Base-by-base conservation (phyloP, 768 basidiomycete species). In the Grammothele lineata region DNA sequence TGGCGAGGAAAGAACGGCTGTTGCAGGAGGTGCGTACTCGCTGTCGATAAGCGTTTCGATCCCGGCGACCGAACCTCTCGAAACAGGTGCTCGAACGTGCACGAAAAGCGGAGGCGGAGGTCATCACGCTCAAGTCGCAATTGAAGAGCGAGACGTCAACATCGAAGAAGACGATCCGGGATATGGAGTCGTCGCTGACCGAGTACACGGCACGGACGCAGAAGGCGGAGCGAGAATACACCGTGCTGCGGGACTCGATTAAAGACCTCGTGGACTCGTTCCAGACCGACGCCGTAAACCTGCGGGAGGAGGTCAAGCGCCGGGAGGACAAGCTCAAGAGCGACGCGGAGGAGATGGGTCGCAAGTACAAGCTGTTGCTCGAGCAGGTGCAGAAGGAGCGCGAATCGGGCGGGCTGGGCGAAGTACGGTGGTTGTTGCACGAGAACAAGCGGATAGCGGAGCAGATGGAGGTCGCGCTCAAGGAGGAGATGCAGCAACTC, bases 211-310 rank as follows among this genome's bases (percentile, higher is more conserved):
- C 87, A 3, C 70, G 86, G 14, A 87, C 85, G 14, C 82, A 85
- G 60, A 90, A 87, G 66, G 80, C 78, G 17, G 87, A 92, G 63
- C 76, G 87, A 30, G 92, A 93, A 66, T 94, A 92, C 54, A 70
- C 82, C 51, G 84, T 83, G 0, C 66, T 94, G 41, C 78, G 86
- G 14, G 87, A 89, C 47, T 84, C 85, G 54, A 66, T 92, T 43
- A 87, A 85, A 62, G 70, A 75, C 6, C 77, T 94, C 62, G 72
- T 76, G 3, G 82, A 84, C 48, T 76, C 79, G 1, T 92, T 84
- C 78, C 84, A 87, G 55, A 61, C 72, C 10, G 92, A 94, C 42
- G 76, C 83, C 0, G 85, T 86, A 12, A 72, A 73, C 41, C 70
- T 94, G 12, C 71, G 77, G 38, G 80, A 83, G 40, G 89, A 92